A percentile compares a stretch with the other conserved stretches of the same genome.
phyloP scores from a whole-genome alignment of 495 filamentous ascomycete species.

The Aspergillus kassunensis region DNA sequence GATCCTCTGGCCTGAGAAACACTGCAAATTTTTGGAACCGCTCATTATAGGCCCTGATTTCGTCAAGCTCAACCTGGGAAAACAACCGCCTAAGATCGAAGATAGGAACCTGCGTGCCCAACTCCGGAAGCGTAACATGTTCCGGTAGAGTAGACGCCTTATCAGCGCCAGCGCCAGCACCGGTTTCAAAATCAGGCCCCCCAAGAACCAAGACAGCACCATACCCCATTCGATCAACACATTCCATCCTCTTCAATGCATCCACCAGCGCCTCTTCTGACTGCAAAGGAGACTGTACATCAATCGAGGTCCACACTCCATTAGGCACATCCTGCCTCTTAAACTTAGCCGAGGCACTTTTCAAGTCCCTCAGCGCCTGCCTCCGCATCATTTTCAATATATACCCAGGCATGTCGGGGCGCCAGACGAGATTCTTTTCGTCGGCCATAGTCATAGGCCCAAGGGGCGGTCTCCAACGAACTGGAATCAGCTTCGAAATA shows the following conservation, averaged over 20 bases:
- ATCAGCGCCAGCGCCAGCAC: too few relatives aligned
- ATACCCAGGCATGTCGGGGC: slow-evolving; percentile 63
- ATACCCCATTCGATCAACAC: slow-evolving; percentile 25
- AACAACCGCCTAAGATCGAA: slow-evolving; percentile 43
- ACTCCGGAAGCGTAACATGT: slow-evolving; percentile 27
- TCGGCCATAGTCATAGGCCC: slow-evolving; percentile 26
- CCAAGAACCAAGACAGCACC: slow-evolving; percentile 31
- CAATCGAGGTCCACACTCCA: slow-evolving; percentile 30
- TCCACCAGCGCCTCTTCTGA: slow-evolving; percentile 26
- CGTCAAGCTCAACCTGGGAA: slow-evolving; percentile 27
- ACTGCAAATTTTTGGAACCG: slow-evolving; percentile 26
- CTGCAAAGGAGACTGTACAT: slow-evolving; percentile 19
- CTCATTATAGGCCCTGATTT: slow-evolving; percentile 21
- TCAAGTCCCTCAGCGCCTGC: slow-evolving; percentile 39
- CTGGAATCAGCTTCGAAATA: slow-evolving; percentile 26
- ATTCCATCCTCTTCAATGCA: slow-evolving; percentile 22
- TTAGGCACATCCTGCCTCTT: slow-evolving; percentile 19
- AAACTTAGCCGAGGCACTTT: slow-evolving; percentile 20
- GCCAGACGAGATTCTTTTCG: slow-evolving; percentile 49
- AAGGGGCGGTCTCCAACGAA: slow-evolving; percentile 35
- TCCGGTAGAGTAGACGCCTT: slow-evolving; percentile 17
- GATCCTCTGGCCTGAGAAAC: slow-evolving; percentile 36
- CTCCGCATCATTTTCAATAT: slow-evolving; percentile 51
- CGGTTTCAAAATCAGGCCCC: slow-evolving; percentile 5
- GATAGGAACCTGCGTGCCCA: slow-evolving; percentile 34